Conservation (phyloP, 1,284 basidiomycete genomes). For the Cutaneotrichosporon arboriforme region DNA sequence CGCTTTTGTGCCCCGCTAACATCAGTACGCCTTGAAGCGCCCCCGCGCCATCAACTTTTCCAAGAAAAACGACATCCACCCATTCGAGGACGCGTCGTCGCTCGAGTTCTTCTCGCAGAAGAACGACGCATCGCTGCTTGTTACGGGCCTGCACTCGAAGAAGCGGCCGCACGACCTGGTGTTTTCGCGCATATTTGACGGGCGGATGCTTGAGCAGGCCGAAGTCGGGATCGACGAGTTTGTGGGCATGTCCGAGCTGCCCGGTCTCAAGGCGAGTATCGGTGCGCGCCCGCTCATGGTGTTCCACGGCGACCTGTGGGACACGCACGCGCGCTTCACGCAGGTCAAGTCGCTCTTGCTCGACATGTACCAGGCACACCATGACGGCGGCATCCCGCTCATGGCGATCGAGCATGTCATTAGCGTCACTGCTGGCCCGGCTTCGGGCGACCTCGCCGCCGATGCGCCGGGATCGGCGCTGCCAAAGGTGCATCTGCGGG, state of each 20-base stretch:
- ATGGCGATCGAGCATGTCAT: slow-evolving; percentile 87
- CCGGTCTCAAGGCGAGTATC: slow-evolving; percentile 78
- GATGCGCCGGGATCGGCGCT: slow-evolving; percentile 49
- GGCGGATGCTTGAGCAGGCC: slow-evolving; percentile 85
- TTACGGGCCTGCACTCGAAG: slow-evolving; percentile 88
- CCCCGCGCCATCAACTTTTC: slow-evolving; percentile 86
- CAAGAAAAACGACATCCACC: slow-evolving; percentile 87
- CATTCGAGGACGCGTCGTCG: slow-evolving; percentile 77
- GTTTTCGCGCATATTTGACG: slow-evolving; percentile 82
- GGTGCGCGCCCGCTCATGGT: slow-evolving; percentile 93
- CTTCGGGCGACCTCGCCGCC: slow-evolving; percentile 42
- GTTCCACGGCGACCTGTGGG: slow-evolving; percentile 90
- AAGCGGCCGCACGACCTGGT: slow-evolving; percentile 87
- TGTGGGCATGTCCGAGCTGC: slow-evolving; percentile 72
- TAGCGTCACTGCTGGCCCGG: slow-evolving; percentile 69
- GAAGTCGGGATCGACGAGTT: slow-evolving; percentile 84
- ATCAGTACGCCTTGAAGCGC: slow-evolving; percentile 81
- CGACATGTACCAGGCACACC: slow-evolving; percentile 80
- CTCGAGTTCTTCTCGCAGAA: slow-evolving; percentile 90
- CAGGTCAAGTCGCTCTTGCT: slow-evolving; percentile 89
- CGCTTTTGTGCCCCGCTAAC: slow-evolving; percentile 2
- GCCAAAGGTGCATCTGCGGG: slow-evolving; percentile 80
- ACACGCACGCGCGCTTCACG: slow-evolving; percentile 81
- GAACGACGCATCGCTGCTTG: slow-evolving; percentile 90
- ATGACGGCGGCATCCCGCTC: slow-evolving; percentile 75